Evolutionary conservation across 768 basidiomycete species (phyloP).

Genomic region (Multifurca ochricompacta): DNA sequence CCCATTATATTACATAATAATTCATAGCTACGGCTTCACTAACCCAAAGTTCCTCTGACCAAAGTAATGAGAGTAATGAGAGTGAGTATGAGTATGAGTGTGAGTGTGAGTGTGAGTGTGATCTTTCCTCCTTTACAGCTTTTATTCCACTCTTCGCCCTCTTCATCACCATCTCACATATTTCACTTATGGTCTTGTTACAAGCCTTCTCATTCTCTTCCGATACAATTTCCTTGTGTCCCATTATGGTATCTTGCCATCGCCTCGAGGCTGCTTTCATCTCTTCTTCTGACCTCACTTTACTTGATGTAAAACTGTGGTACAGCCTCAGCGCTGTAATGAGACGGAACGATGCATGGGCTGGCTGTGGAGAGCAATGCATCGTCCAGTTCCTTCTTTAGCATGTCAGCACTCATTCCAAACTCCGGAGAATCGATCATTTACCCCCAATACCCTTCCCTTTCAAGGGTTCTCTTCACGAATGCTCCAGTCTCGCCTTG

Average conservation of each 20-base stretch:
- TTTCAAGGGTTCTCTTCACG: slow-evolving; percentile 48
- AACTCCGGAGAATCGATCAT: neutral
- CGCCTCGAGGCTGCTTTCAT: slow-evolving; percentile 30
- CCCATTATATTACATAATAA: too few relatives aligned
- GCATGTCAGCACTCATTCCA: slow-evolving; percentile 1
- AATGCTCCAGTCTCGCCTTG: slow-evolving; percentile 33
- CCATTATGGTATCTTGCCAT: slow-evolving; percentile 49
- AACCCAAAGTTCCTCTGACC: slow-evolving; percentile 54
- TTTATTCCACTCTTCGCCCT: slow-evolving; percentile 45
- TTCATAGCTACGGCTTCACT: slow-evolving; percentile 39
- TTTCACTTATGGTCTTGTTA: slow-evolving; percentile 29
- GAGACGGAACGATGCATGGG: slow-evolving; percentile 75
- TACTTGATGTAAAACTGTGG: slow-evolving; percentile 35
- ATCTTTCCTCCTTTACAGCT: slow-evolving; percentile 29
- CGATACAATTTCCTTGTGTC: slow-evolving; percentile 24
- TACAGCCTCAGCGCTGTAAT: slow-evolving; percentile 64
- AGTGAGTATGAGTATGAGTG: too few relatives aligned
- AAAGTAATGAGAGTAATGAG: slow-evolving; percentile 47
- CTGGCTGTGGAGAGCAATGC: slow-evolving; percentile 48
- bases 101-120: too few relatives aligned
- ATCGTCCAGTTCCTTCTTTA: slow-evolving; percentile 72
- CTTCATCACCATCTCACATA: slow-evolving; percentile 36
- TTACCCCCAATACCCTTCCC: slow-evolving; percentile 82
- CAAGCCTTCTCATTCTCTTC: slow-evolving; percentile 27
- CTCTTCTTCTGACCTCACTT: slow-evolving; percentile 19